Percentiles rank a stretch among this genome's conserved stretches.
Evolutionary conservation across 495 filamentous ascomycete species (phyloP).

Genomic region (Evansstolkia leycettana): DNA sequence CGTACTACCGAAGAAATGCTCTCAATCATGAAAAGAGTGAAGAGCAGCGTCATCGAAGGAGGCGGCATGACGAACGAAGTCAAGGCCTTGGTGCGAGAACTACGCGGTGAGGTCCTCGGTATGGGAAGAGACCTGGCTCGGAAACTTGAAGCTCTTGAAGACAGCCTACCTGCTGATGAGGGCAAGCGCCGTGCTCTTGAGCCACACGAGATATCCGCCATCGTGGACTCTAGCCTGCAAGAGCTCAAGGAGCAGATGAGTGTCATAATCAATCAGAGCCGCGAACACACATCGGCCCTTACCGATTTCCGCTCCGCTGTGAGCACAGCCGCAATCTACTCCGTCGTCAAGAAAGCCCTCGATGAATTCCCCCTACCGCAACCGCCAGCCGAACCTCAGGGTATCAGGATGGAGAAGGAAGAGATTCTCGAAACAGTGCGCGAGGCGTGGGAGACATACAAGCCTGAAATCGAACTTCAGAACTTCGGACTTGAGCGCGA

Average conservation of each 20-base stretch:
- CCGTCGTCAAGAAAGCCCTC: conserved; percentile 64
- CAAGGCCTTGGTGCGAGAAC: conserved; percentile 75
- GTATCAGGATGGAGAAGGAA: conserved; percentile 48
- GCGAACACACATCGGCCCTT: conserved; percentile 47
- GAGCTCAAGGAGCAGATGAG: conserved; percentile 76
- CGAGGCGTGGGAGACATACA: conserved; percentile 83
- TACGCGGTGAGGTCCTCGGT: conserved; percentile 83
- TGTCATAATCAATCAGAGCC: conserved; percentile 58
- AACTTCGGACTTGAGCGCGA: conserved; percentile 82
- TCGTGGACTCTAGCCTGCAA: conserved; percentile 66
- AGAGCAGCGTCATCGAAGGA: conserved; percentile 73
- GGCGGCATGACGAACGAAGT: conserved; percentile 82
- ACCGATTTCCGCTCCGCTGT: conserved; percentile 38
- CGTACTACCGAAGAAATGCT: conserved; percentile 55
- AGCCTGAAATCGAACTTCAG: conserved; percentile 80
- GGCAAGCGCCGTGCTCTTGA: conserved; percentile 37
- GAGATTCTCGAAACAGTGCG: conserved; percentile 75
- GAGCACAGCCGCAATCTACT: conserved; percentile 70
- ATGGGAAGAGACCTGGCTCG: conserved; percentile 83
- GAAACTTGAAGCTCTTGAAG: conserved; percentile 59
- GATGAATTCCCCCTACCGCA: conserved; percentile 43
- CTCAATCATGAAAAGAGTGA: conserved; percentile 67
- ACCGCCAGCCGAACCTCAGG: conserved; percentile 20
- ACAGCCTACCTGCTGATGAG: conserved; percentile 25
- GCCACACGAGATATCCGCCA: conserved; percentile 58